Base-by-base conservation (phyloP, 2,329 filamentous ascomycete genomes). In the Cladophialophora immunda region DNA sequence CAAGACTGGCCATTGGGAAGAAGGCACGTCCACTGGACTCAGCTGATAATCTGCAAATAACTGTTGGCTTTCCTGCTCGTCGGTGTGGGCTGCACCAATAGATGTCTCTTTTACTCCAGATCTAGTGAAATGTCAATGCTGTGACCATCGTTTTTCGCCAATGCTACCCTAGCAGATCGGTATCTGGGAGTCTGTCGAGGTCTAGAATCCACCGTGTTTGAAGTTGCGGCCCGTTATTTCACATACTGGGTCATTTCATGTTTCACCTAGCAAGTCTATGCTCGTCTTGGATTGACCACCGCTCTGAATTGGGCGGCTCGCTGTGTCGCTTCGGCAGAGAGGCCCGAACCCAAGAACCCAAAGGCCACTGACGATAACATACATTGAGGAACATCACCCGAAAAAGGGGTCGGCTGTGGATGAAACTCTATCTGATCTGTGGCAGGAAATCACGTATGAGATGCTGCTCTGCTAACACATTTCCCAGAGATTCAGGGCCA, bases 371-470 rank as follows among this genome's bases (percentile, higher is more conserved):
- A 50, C 38, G 38, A 19, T n/a, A 8, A 4, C 38, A n/a, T 41
- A 36, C 45, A 27, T 3, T 2, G 22, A 15, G 45, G 9, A 5
- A 3, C 17, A 5, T 50, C 7, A 6, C 27, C 45, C 8, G 45
- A 50, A 27, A 50, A 50, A 6, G 17, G 45, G 45, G 19, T 8
- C 15, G 22, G 45, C 5, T 13, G 19, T 25, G 19, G 41, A 27
- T 50, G 45, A 50, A 50, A 50, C 45, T 50, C 22, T 50, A 50
- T 50, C 45, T 50, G 19, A 50, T 25, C 22, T 11, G 19, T 25
- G 19, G 19, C 45, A 13, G 45, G 2, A 50, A 22, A 22, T 22
- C 45, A 25, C 45, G 17, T 27, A 25, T 27, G 9, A 25, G 9
- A 25, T 27, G 19, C 19, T 27, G 19, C 19, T 25, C 45, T 50